These are phyloP conservation scores for Fragilaria crotonensis DNA, from an alignment of 108 stramenopile species.

Conservation along the genomic window DNA sequence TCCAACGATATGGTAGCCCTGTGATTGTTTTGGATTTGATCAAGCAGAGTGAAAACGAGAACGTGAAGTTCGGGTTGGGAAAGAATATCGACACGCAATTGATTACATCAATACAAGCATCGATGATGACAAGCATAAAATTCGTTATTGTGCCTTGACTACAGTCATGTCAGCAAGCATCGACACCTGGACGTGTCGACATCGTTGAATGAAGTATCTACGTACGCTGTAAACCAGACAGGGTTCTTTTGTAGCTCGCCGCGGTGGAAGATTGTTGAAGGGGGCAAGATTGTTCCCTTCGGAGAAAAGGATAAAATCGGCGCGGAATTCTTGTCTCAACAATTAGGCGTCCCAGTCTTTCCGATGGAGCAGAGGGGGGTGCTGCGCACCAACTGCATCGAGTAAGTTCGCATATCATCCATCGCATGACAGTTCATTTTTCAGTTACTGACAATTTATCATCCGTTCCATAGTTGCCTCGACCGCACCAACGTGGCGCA, in stretches of 20 bases:
- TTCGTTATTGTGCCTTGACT: slow-evolving; percentile 90
- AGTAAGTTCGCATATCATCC: slow-evolving; percentile 45
- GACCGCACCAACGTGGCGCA: slow-evolving; percentile 98
- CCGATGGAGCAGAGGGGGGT: slow-evolving; percentile 95
- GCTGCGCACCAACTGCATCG: slow-evolving; percentile 97
- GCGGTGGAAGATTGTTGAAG: slow-evolving; percentile 75
- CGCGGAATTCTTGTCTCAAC: slow-evolving; percentile 30
- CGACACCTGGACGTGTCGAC: slow-evolving; percentile 78
- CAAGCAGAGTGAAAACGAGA: slow-evolving; percentile 91
- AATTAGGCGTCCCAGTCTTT: slow-evolving; percentile 78
- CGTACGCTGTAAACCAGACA: slow-evolving; percentile 90
- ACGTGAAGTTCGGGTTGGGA: slow-evolving; percentile 91
- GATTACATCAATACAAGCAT: slow-evolving; percentile 91
- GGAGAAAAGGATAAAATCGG: slow-evolving; percentile 36
- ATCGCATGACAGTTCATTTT: neutral
- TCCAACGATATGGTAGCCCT: slow-evolving; percentile 89
- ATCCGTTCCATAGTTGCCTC: slow-evolving; percentile 71
- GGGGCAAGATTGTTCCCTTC: slow-evolving; percentile 69
- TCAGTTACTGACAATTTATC: neutral
- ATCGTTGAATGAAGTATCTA: slow-evolving; percentile 88
- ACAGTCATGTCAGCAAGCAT: slow-evolving; percentile 85
- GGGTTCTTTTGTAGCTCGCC: slow-evolving; percentile 92
- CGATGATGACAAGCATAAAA: slow-evolving; percentile 72
- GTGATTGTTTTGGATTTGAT: slow-evolving; percentile 93
- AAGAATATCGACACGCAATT: slow-evolving; percentile 90